These are phyloP conservation scores for Moesziomyces sp. DNA, from an alignment of 1,284 basidiomycete species.

Conservation along the genomic window DNA sequence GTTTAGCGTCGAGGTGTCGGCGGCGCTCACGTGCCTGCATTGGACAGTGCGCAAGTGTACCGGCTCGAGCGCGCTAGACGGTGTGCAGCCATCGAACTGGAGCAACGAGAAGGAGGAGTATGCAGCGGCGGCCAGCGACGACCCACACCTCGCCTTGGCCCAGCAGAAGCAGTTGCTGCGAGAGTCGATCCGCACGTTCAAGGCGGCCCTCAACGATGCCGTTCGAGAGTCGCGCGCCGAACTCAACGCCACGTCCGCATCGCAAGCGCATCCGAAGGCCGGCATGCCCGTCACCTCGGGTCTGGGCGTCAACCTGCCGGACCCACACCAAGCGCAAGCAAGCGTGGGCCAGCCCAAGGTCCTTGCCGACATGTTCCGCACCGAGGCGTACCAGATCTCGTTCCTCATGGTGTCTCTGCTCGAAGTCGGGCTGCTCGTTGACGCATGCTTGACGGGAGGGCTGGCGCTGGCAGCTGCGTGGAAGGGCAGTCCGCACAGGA, in stretches of 20 bases:
- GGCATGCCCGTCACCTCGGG: background rate
- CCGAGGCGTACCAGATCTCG: slow-evolving; percentile 49
- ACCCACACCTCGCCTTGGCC: slow-evolving; percentile 13
- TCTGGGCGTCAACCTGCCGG: background rate
- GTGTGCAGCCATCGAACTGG: background rate
- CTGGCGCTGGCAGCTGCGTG: slow-evolving; percentile 18
- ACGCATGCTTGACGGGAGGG: slow-evolving; percentile 26
- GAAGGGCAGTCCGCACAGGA: slow-evolving; percentile 8
- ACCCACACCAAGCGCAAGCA: background rate
- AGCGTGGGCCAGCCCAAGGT: background rate
- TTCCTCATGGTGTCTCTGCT: slow-evolving; percentile 55
- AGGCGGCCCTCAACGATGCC: slow-evolving; percentile 23
- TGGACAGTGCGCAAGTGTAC: slow-evolving; percentile 19
- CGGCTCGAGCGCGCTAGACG: background rate
- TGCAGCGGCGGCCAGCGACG: background rate
- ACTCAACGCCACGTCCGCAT: slow-evolving; percentile 3
- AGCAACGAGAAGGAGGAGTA: background rate
- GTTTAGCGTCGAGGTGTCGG: slow-evolving; percentile 26
- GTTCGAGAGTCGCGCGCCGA: slow-evolving; percentile 16
- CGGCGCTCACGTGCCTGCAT: slow-evolving; percentile 23
- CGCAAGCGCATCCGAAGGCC: background rate
- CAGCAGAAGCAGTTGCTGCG: slow-evolving; percentile 20
- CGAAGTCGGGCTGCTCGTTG: slow-evolving; percentile 50
- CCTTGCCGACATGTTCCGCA: slow-evolving; percentile 33
- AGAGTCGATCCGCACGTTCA: slow-evolving; percentile 28